Base-by-base conservation (phyloP, 306 rosid genomes). In the Senna tora region DNA sequence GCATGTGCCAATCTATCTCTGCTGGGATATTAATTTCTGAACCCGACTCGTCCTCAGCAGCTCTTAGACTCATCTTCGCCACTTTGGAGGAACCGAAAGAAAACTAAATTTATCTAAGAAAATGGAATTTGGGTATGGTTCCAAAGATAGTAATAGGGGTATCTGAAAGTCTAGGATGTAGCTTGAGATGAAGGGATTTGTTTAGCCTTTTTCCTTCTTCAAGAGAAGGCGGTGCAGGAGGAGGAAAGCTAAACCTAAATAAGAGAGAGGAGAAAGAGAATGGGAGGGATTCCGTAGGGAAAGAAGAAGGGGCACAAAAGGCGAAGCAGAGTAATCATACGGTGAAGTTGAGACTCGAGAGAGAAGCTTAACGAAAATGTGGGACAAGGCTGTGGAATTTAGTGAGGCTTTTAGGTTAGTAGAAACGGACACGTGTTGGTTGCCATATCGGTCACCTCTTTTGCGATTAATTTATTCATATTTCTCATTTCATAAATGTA, bases 1-100 rank as follows among this genome's bases (percentile, higher is more conserved):
- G 78, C 98, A 94, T 94, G 83, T 94, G 88, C 98, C 98, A 94
- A 19, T 94, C 98, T 65, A 94, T 86, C 57, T 94, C 98, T 0
- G 88, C 86, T 11, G 98, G 98, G 62, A 94, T 69, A 54, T 87
- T 90, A 34, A 91, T 87, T 65, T 94, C 97, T 1, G 96, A 79
- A 64, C 85, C 68, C 50, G 97, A 82, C 60, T 89, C 96, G 20
- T 94, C 90, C 75, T 91, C 88, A 14, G 92, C 86, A 6, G 90
- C 52, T 2, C 91, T 76, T 36, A 94, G 74, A 75, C 91, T 89
- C 97, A 94, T 91, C 85, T 87, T 90, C 79, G 87, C 92, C 92
- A 86, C 87, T 74, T 85, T 80, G 56, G 45, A 64, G 41, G 11
- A 49, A 20, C 25, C 39, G 41, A 12, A 59, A 59, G 43, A 30